A percentile compares a stretch with the other conserved stretches of the same genome.
Evolutionary conservation across 78 protist species (phyloP).

Genomic region (Dictyostelium purpureum): DNA sequence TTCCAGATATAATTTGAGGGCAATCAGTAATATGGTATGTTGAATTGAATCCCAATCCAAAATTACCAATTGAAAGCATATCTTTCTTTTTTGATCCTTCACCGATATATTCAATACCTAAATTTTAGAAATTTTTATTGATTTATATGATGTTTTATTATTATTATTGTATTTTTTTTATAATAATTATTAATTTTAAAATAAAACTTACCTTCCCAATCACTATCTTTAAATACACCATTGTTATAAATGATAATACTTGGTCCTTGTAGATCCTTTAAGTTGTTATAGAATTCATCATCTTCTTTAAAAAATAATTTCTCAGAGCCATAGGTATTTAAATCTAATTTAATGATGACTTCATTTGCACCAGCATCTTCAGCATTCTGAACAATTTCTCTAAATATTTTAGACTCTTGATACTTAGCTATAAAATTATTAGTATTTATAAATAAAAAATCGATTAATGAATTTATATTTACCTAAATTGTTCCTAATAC

Average conservation of each 20-base stretch:
- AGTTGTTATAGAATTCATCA: background rate
- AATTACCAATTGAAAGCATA: conserved; percentile 26
- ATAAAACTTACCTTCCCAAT: conserved; percentile 45
- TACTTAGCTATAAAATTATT: too few species aligned
- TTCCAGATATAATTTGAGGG: background rate
- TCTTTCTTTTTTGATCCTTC: conserved; percentile 35
- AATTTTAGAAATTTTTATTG: too few species aligned
- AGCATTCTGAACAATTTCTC: background rate
- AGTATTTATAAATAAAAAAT: too few species aligned
- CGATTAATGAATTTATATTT: too few species aligned
- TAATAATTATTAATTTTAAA: too few species aligned
- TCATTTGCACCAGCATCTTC: conserved; percentile 10
- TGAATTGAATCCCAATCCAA: conserved; percentile 42
- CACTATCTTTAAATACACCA: background rate
- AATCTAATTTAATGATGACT: conserved; percentile 4
- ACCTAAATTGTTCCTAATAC: too few species aligned
- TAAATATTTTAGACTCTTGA: too few species aligned
- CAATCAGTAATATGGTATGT: conserved; percentile 20
- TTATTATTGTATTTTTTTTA: too few species aligned
- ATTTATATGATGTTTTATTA: too few species aligned
- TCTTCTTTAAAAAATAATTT: too few species aligned
- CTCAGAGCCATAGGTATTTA: background rate
- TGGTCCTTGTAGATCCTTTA: conserved; percentile 23
- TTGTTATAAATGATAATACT: background rate
- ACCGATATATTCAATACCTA: background rate